phyloP scores from a whole-genome alignment of 2,329 filamentous ascomycete species.

The Stachybotrys chartarum region DNA sequence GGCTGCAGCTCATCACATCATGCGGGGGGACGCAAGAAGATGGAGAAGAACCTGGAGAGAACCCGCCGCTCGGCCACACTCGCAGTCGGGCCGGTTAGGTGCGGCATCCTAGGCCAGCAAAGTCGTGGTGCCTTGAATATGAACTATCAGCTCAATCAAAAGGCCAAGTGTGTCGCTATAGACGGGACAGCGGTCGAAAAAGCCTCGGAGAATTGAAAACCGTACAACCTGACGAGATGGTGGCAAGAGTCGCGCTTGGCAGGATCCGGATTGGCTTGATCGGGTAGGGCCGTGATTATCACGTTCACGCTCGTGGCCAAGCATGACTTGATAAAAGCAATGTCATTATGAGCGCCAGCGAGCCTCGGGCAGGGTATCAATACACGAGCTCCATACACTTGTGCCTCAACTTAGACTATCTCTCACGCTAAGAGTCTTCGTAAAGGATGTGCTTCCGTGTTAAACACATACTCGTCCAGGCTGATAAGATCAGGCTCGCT shows the following conservation, averaged over 20 bases:
- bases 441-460: slow-evolving; percentile 47
- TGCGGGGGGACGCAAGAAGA: neutral
- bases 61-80: neutral
- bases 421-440: neutral
- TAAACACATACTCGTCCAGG: slow-evolving; percentile 53
- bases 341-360: no score
- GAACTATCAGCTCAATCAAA: neutral
- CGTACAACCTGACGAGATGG: no score
- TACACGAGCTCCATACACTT: no score
- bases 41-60: neutral
- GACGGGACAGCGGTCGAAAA: no score
- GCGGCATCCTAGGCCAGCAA: neutral
- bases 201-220: no score
- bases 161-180: neutral
- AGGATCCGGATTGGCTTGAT: no score
- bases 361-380: no score
- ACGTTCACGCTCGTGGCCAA: no score
- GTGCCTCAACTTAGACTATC: neutral
- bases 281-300: no score
- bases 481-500: slow-evolving; percentile 48
- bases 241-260: no score
- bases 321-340: no score
- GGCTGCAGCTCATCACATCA: neutral
- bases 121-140: neutral
- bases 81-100: neutral